Evolutionary conservation across 768 basidiomycete genomes (phyloP), one percentile per base, ranked within the genome.

Genomic region (Tremella mesenterica): DNA sequence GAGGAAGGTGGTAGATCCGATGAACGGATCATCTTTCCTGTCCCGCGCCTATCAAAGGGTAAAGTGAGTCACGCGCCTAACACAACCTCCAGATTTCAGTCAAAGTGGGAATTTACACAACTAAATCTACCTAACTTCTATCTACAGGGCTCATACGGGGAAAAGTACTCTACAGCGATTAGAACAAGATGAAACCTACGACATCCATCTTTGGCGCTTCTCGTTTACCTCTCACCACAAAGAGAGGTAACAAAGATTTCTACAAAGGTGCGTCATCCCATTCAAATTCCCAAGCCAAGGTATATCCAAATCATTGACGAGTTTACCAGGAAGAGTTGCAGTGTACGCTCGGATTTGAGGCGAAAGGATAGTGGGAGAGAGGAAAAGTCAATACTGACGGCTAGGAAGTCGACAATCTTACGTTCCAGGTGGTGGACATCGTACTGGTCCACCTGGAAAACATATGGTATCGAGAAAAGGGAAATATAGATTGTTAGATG

Each of bases 181-280:
- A n/a, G n/a, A n/a, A n/a, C 52, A 59, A 27, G 1, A 72, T 72
- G 71, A 52, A 62, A 18, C 63, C 63, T 13, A 60, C 71, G 18
- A 54, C 58, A 43, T 54, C 65, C 12, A 48, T 68, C 12, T 54
- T 60, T 13, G 71, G 71, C 16, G 91, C 91, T 20, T 88, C 86
- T 0, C 79, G 93, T 52, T 77, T 82, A 23, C 81, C 90, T 1
- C 76, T 97, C 46, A 90, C 85, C 0, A 78, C 87, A 0, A 96
- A 96, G 72, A 76, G 83, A 44, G 93, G 81, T 14, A 95, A 95
- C 76, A 97, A 96, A 67, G 89, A 99, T 69, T 96, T 79, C 71
- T 96, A 95, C 79, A 97, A 97, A 75, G 93, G 93, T 85, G 6
- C n/a, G 74, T 54, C 29, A 30, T 6, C 0, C 28, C 13, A 26